Evolutionary conservation across 78 protist species (phyloP).

Genomic region (Parvularia atlantis): DNA sequence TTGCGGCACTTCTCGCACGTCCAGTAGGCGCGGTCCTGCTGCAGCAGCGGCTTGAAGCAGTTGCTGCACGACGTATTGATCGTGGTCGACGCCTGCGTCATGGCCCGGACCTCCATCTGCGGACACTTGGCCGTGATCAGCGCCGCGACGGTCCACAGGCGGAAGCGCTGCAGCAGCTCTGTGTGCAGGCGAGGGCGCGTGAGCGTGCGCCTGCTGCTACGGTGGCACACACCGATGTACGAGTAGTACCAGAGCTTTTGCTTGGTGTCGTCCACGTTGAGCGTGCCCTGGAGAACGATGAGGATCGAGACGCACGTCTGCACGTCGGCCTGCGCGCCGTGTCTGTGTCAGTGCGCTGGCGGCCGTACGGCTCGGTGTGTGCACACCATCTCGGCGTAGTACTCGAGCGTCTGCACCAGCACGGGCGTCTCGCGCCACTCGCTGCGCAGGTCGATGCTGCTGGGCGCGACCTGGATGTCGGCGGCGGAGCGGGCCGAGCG

Average conservation of each 20-base stretch:
- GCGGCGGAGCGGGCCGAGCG: too few species aligned
- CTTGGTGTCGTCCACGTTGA: background rate
- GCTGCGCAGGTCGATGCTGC: too few species aligned
- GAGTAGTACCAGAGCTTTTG: background rate
- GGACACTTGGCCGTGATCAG: constrained; percentile 20
- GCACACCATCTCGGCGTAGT: too few species aligned
- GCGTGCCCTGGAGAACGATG: background rate
- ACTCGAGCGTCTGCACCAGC: too few species aligned
- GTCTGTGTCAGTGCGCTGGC: too few species aligned
- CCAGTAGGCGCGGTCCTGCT: background rate
- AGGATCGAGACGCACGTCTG: background rate
- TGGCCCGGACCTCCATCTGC: background rate
- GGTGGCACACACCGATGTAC: background rate
- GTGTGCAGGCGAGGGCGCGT: constrained; percentile 18
- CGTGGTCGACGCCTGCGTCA: constrained; percentile 4
- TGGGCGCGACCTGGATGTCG: too few species aligned
- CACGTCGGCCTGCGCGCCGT: background rate
- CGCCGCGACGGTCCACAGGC: constrained; percentile 28
- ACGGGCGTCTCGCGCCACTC: too few species aligned
- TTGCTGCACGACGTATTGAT: background rate
- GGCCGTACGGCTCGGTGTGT: too few species aligned
- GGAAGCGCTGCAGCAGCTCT: constrained; percentile 30
- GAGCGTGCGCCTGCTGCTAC: background rate
- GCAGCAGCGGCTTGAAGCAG: background rate
- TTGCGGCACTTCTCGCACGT: background rate